Percentiles rank a stretch among this genome's conserved stretches.
Conservation (phyloP, 495 filamentous ascomycete species). For the Clavariopsis aquatica region DNA sequence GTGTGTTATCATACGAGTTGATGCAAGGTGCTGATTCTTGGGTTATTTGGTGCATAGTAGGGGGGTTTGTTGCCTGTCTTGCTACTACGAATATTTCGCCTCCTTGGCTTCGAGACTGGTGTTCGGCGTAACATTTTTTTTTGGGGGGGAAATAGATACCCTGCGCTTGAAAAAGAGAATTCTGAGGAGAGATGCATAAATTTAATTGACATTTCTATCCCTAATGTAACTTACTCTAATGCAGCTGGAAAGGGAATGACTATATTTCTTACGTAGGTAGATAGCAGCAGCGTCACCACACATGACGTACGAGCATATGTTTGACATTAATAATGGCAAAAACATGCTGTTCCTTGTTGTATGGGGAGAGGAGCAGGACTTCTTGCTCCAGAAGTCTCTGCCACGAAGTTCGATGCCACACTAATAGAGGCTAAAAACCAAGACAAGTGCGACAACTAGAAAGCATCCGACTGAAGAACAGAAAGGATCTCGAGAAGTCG, state of each 20-base stretch:
- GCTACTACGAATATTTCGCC: too few relatives aligned
- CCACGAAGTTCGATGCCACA: neutral
- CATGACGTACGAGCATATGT: neutral
- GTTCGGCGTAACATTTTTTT: too few relatives aligned
- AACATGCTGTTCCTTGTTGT: neutral
- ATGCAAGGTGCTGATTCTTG: constrained; percentile 23
- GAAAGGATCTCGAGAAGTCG: neutral
- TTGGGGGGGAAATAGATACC: neutral
- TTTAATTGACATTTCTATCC: neutral
- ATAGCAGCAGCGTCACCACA: neutral
- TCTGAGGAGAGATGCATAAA: neutral
- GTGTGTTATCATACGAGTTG: constrained; percentile 31
- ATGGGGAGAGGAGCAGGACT: neutral
- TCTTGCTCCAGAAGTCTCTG: neutral
- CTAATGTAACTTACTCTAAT: neutral
- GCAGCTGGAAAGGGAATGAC: neutral
- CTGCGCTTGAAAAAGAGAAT: neutral
- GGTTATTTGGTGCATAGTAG: neutral
- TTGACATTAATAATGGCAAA: neutral
- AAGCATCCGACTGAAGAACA: neutral
- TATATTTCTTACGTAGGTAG: neutral
- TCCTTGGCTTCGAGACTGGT: too few relatives aligned
- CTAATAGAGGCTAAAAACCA: neutral
- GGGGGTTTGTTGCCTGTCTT: neutral
- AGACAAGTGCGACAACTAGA: neutral